These are phyloP conservation scores for Pseudoperonospora humuli DNA, from an alignment of 352 stramenopile species.

Conservation along the genomic window DNA sequence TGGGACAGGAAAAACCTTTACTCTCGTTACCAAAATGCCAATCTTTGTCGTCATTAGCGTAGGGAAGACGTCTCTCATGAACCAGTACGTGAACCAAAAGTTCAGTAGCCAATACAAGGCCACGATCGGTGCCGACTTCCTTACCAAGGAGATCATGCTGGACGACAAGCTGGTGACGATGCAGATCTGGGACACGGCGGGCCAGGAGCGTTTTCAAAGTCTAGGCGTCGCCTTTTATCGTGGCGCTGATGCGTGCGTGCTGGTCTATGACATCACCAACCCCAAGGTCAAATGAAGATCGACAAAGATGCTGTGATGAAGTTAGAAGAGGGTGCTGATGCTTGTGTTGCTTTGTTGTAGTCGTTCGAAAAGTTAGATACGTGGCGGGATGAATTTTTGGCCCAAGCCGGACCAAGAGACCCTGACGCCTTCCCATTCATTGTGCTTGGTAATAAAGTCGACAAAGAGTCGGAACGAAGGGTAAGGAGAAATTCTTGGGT, in stretches of 20 bases:
- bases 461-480: constrained; percentile 87
- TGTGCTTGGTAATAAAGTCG: constrained; percentile 98
- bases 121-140: constrained; percentile 98
- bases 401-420: constrained; percentile 85
- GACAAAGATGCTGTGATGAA: not conserved
- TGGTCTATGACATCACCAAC: constrained; percentile 99
- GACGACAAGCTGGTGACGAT: constrained; percentile 95
- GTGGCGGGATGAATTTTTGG: constrained; percentile 97
- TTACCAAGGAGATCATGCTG: constrained; percentile 95
- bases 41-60: constrained; percentile 58
- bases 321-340: not conserved
- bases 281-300: constrained; percentile 45
- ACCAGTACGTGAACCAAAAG: constrained; percentile 98
- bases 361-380: constrained; percentile 97
- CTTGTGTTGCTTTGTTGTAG: constrained; percentile 16
- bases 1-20: too few relatives aligned
- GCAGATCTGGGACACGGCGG: constrained; percentile 99
- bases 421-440: constrained; percentile 96
- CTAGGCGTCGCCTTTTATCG: constrained; percentile 98
- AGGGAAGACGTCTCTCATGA: constrained; percentile 99
- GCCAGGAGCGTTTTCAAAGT: constrained; percentile 97
- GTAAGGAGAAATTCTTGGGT: constrained; percentile 13
- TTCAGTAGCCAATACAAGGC: constrained; percentile 99
- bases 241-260: constrained; percentile 95
- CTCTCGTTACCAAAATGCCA: not conserved